Evolutionary conservation across 2,329 filamentous ascomycete species (phyloP), one percentile per base, ranked within the genome.

Genomic region (Tolypocladium paradoxum): DNA sequence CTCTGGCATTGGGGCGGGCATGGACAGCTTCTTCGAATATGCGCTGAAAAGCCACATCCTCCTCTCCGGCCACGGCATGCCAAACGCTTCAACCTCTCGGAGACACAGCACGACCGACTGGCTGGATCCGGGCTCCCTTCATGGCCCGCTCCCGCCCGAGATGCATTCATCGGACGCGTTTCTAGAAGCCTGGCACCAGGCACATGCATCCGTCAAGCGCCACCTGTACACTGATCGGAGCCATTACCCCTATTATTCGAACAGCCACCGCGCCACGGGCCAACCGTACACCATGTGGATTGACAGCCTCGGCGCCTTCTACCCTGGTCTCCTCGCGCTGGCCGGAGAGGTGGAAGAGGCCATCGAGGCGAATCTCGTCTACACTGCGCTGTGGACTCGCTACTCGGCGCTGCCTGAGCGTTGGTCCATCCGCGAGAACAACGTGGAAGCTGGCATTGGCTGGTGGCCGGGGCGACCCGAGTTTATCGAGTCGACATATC

Each of bases 21-120:
- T 96, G 63, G 93, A 99, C 72, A 96, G 91, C 70, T 99, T 99
- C 72, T 97, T 96, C 64, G 93, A 99, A 71, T 99, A 99, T 69
- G 91, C 93, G 4, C 79, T 97, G 62, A 99, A 99, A 70, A 90
- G 90, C 20, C 85, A 96, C 65, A 88, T 99, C 55, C 72, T 99
- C 27, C 81, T 97, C 24, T 96, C 92, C 2, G 88, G 89, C 1
- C 82, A 87, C 54, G 77, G 76, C 16, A 67, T 76, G 55, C 80
- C 80, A 3, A 84, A 84, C 57, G 54, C 58, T 6, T 66, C 70
- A 4, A 60, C 57, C 5, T 70, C 58, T 68, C 75, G 24, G 67
- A 70, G 57, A 63, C 74, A 58, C 65, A 73, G 62, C 65, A 72
- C 55, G 57, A 68, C 58, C 49, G 60, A 52, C 58, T 76, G 76